These are phyloP conservation scores for Colletotrichum sp. DNA, from an alignment of 2,329 filamentous ascomycete species.

Conservation along the genomic window DNA sequence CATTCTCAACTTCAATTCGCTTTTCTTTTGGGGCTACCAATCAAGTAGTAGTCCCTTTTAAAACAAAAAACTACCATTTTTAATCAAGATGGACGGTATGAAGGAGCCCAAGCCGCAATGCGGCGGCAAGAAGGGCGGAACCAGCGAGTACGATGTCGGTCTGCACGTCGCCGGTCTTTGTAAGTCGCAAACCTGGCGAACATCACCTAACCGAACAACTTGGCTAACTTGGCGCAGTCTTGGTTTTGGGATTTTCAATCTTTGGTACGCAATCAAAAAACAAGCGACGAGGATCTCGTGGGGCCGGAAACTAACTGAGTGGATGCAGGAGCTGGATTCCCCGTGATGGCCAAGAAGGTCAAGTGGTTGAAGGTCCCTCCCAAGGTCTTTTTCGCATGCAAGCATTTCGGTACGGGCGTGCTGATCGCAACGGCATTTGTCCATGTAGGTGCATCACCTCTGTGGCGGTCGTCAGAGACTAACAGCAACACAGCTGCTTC, in stretches of 20 bases:
- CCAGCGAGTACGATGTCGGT: slow-evolving; percentile 43
- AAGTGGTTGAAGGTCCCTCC: slow-evolving; percentile 62
- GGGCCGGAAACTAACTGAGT: slow-evolving; percentile 11
- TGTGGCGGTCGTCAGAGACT: neutral
- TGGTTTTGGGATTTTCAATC: slow-evolving; percentile 44
- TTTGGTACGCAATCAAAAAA: slow-evolving; percentile 32
- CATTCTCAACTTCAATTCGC: slow-evolving; percentile 23
- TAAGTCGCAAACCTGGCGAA: slow-evolving; percentile 29
- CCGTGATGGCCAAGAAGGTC: slow-evolving; percentile 59
- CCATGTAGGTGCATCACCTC: slow-evolving; percentile 54
- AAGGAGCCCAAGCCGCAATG: slow-evolving; percentile 41
- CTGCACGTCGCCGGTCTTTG: slow-evolving; percentile 46
- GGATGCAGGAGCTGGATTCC: slow-evolving; percentile 50
- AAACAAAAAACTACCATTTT: neutral
- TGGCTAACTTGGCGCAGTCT: slow-evolving; percentile 31
- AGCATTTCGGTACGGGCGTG: slow-evolving; percentile 74
- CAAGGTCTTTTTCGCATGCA: slow-evolving; percentile 65
- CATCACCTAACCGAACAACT: neutral
- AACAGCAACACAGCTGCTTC: slow-evolving; percentile 48
- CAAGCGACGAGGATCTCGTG: neutral
- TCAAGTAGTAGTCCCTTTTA: slow-evolving; percentile 14
- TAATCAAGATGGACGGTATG: slow-evolving; percentile 30
- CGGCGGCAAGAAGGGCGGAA: slow-evolving; percentile 35
- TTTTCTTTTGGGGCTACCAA: slow-evolving; percentile 16
- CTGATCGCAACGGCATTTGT: slow-evolving; percentile 77